Base-by-base conservation (phyloP, 2,329 filamentous ascomycete species). In the Colletotrichum lupini region DNA sequence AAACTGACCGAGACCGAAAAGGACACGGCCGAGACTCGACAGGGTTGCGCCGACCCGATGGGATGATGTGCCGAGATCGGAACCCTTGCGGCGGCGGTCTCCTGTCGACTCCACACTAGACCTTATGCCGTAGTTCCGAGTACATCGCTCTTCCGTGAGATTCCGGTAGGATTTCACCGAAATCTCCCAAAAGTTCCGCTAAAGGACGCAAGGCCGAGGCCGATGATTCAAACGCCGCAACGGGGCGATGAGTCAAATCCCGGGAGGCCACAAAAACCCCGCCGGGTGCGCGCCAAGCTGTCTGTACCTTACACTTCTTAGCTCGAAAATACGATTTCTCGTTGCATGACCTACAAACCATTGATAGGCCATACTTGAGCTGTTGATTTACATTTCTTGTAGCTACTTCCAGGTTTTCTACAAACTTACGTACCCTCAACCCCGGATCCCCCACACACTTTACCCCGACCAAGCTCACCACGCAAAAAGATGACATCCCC, bases 1-100 rank as follows among this genome's bases (percentile, higher is more conserved):
- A 16, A 19, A 37, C 35, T 42, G 37, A 7, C 32, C 32, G 6
- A 3, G 14, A 7, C 19, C 8, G 7, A 9, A 49, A 49, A 49
- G 42, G 5, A 49, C 42, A n/a, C 42, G 19, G 42, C 57, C 19
- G 7, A 19, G 11, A n/a, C 42, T 16, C 11, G 12, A 30, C 32
- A 32, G 32, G 19, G n/a, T 30, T 35, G 12, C 35, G 12, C 14
- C 37, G 37, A 16, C 37, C 11, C 32, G 32, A 35, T 35, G 32
- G 37, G 14, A 59, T 7, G 32, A 28, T 53, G 22, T 53, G 9
- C 67, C 67, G 60, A 69, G 24, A 49, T 67, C 37, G 64, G 64
- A 58, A 67, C 14, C 22, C 53, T 67, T 42, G 56, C 68, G 26
- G 32, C 56, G 63, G 60, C 55, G 32, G 55, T 46, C 30, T 59